Percentiles rank a stretch among this genome's conserved stretches.
Conservation (phyloP, 1,284 basidiomycete genomes). For the Trichosporon coremiiforme region DNA sequence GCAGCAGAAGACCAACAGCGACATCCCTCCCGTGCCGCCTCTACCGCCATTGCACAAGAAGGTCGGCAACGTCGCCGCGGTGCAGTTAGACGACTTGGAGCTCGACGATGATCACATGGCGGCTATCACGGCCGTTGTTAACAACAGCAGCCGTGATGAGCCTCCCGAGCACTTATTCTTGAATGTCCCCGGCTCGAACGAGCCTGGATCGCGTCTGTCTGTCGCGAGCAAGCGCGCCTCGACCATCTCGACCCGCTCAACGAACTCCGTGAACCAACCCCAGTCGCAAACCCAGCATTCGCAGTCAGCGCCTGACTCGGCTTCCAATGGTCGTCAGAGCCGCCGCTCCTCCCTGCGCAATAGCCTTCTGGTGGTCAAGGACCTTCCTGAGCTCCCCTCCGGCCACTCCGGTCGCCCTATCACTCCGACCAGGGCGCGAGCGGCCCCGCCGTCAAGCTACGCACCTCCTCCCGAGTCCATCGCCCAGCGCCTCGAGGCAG, state of each 20-base stretch:
- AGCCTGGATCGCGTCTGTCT: background rate
- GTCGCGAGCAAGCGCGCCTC: conserved; percentile 5
- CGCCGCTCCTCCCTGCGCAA: conserved; percentile 14
- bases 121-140: conserved; percentile 6
- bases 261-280: background rate
- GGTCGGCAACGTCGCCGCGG: conserved; percentile 3
- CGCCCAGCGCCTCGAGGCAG: conserved; percentile 7
- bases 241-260: background rate
- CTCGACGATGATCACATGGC: conserved; percentile 16
- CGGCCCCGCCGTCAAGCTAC: conserved; percentile 10
- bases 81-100: conserved; percentile 9
- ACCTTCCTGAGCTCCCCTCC: conserved; percentile 13
- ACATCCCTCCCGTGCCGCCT: conserved; percentile 4
- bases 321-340: background rate
- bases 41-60: conserved; percentile 10
- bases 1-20: conserved; percentile 1
- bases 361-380: conserved; percentile 14
- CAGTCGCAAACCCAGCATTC: too few species aligned
- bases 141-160: conserved; percentile 1
- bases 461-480: conserved; percentile 13
- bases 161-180: conserved; percentile 13
- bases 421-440: conserved; percentile 15
- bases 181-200: background rate
- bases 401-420: background rate
- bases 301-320: background rate